Percentiles rank a stretch among this genome's conserved stretches.
Conservation (phyloP, 306 rosid genomes). For the Dryas drummondii region DNA sequence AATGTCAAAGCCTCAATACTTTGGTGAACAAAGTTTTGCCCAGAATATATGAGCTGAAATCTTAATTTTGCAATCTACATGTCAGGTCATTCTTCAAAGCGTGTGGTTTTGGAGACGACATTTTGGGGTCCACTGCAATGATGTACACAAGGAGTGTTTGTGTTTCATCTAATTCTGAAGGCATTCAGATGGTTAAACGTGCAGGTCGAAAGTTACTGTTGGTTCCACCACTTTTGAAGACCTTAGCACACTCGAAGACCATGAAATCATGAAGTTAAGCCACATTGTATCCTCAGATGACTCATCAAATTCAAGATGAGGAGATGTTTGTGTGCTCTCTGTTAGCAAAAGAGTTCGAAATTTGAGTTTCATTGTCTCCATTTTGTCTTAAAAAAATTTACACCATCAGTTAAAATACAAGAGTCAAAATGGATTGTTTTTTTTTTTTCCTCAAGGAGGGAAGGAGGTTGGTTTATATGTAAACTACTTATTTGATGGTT, state of each 20-base stretch:
- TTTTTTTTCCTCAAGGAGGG: not conserved
- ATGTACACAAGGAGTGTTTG: constrained; percentile 50
- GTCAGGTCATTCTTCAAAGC: constrained; percentile 69
- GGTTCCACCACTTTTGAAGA: constrained; percentile 47
- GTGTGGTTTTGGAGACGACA: constrained; percentile 83
- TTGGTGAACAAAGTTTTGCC: not conserved
- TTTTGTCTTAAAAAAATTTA: not conserved
- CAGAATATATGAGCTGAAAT: not conserved
- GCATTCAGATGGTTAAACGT: constrained; percentile 36
- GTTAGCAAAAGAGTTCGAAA: not conserved
- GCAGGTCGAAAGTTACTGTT: constrained; percentile 51
- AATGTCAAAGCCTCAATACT: not conserved
- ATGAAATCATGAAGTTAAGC: constrained; percentile 15
- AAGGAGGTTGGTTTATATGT: not conserved
- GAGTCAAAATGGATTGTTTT: not conserved
- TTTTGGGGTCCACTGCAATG: constrained; percentile 74
- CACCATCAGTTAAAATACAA: not conserved
- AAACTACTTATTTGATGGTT: not conserved
- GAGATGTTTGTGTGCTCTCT: constrained; percentile 5
- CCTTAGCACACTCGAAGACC: constrained; percentile 21
- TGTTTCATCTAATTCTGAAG: constrained; percentile 33
- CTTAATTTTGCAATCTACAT: not conserved
- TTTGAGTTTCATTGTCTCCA: not conserved
- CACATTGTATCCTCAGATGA: constrained; percentile 4
- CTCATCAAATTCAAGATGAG: not conserved